Base-by-base conservation (phyloP, 2,329 filamentous ascomycete genomes). In the Didymellaceae sp. region DNA sequence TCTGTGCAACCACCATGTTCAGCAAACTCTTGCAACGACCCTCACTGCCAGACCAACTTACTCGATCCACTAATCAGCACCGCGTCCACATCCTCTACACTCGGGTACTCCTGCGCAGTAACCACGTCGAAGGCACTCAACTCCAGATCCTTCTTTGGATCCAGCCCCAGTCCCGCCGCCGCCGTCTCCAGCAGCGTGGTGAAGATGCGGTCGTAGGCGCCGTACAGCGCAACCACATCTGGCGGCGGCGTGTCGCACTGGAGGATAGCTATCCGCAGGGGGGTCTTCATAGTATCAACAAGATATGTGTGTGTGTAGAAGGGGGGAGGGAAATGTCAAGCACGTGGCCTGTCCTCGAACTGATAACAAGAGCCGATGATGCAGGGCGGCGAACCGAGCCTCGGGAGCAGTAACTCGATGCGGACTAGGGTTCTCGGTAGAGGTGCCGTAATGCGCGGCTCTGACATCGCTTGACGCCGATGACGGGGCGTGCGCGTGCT, bases 211-310 rank as follows among this genome's bases (percentile, higher is more conserved):
- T 85, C 84, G 75, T 96, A 97, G 53, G 81, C 80, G 42, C 85
- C 83, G 73, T 88, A 91, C 63, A 84, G 84, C 46, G 80, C 80
- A 45, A 82, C 77, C 28, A 87, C 83, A 33, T 81, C 74, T 1
- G 85, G 82, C 40, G 88, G 79, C 1, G 91, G 91, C 1, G 84
- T 89, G 75, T 96, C 93, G 78, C 89, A 88, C 79, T 96, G 90
- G 61, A 97, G 86, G 62, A 97, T 82, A 37, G 92, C 91, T 74
- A 97, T 87, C 47, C 89, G 87, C 60, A 93, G 76, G 22, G 73
- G 68, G 5, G 68, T 65, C 54, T 70, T 72, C 70, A 75, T 74
- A 14, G 20, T 50, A 11, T 6, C 26, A n/a, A n/a, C n/a, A n/a
- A n/a, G n/a, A 5, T 35, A 22, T n/a, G 2, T 38, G 35, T 21